Evolutionary conservation across 805 yeast genomes (phyloP), one percentile per base, ranked within the genome.

Genomic region (Yarrowia keelungensis): DNA sequence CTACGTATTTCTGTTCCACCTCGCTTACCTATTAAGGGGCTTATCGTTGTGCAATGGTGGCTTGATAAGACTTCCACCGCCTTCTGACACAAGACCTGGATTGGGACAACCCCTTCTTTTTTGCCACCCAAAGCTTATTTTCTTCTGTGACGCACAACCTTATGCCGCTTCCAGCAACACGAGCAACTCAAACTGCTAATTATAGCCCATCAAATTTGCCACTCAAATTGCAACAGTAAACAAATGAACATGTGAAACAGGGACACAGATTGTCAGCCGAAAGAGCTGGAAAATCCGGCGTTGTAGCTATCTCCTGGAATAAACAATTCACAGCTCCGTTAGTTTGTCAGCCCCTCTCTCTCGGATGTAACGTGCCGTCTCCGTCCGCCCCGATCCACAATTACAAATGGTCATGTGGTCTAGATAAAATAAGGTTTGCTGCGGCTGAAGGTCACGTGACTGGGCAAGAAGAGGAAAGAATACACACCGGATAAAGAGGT

Each of bases 91-190:
- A 51, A 50, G 26, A 50, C 41, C 15, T 11, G 39, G 15, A 16
- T 51, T 22, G 45, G 32, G 38, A 45, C 26, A 35, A 59, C 42
- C 45, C 65, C 51, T 12, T 45, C 16, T 45, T 45, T 42, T 59
- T 59, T 45, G 65, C 65, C 65, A 59, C 65, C 65, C 65, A 8
- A 59, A 59, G 42, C 14, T 8, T 59, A 45, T 32, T 35, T 12
- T 22, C 42, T 10, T 12, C 16, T 39, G 41, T 36, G 42, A 26
- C 32, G 43, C 12, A 2, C 4, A 39, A 54, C 61, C 46, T n/a
- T 15, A 56, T 15, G n/a, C 38, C 47, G 19, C 22, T 56, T 56
- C 15, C 5, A 56, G 46, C 62, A 56, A 56, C 62, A 56, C 62
- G 62, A 56, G 62, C 62, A 56, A 56, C 62, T 41, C 10, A 22